Evolutionary conservation across 169 alveolate genomes (phyloP).

Genomic region (Eimeria falciformis): DNA sequence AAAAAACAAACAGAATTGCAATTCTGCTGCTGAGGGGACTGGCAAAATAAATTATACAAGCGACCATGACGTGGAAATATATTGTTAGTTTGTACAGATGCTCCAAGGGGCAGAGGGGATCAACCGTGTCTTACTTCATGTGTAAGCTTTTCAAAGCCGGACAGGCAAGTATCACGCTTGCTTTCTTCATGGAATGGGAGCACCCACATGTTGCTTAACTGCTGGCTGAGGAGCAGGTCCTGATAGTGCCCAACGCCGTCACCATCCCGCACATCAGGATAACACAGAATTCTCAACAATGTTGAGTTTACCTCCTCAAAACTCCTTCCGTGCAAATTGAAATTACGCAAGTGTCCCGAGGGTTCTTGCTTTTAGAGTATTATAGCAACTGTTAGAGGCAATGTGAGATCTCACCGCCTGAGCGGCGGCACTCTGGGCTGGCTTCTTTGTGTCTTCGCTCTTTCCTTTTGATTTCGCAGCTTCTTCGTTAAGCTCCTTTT

Average conservation of each 20-base stretch:
- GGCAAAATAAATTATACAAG: too few relatives aligned
- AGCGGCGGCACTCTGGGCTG: background rate
- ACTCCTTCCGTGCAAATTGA: too few relatives aligned
- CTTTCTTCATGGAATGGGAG: conserved; percentile 68
- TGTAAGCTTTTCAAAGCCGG: conserved; percentile 72
- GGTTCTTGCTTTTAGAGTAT: background rate
- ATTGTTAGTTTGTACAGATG: too few relatives aligned
- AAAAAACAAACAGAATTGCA: background rate
- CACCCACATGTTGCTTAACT: conserved; percentile 70
- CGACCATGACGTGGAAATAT: too few relatives aligned
- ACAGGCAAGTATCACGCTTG: conserved; percentile 65
- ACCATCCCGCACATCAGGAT: background rate
- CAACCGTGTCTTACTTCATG: conserved; percentile 1
- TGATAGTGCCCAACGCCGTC: background rate
- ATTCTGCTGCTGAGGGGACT: too few relatives aligned
- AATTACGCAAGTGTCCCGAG: background rate
- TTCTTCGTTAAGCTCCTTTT: conserved; percentile 36
- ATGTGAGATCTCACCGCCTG: conserved; percentile 35
- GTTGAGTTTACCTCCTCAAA: background rate
- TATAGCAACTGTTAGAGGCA: background rate
- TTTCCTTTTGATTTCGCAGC: background rate
- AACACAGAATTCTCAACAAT: background rate
- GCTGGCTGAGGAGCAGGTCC: conserved; percentile 74
- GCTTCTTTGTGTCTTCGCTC: background rate
- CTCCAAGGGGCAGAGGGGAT: too few relatives aligned